Evolutionary conservation across 2,329 filamentous ascomycete genomes (phyloP), one percentile per base, ranked within the genome.

Genomic region (Trichoderma pleuroti): DNA sequence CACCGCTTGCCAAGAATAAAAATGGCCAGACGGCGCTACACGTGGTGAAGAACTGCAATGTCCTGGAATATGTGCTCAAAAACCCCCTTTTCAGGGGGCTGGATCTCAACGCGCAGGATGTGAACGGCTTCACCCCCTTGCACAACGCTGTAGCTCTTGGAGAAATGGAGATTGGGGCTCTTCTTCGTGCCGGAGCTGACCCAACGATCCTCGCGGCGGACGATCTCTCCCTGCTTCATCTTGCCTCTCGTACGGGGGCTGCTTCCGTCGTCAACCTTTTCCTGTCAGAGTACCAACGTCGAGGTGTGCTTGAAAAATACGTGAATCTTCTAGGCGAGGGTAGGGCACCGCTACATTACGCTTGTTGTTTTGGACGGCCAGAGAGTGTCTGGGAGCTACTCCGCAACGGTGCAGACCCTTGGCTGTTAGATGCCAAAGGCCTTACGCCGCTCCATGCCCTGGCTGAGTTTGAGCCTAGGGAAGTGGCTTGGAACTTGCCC

Each of bases 351-450:
- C 16, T 62, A 4, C 59, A 62, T 42, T 62, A 62, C 34, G 59
- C 59, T 14, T 62, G 59, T 42, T 36, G 24, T 28, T 62, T 36
- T 42, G 59, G 59, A 42, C 34, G 12, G 34, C 59, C 59, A n/a
- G 59, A 62, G 24, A 62, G 21, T 62, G 59, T 62, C 32, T 62
- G 59, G 59, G 59, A 62, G 21, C 59, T 62, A 12, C 59, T 62
- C 59, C 59, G 59, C 14, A 28, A 42, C 28, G 59, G 59, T 24
- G 59, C 59, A 42, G 34, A 62, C 16, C 59, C 59, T 18, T 62
- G 21, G 59, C 10, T 62, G 24, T 28, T 28, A 14, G 59, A 62
- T 42, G 34, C 11, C 16, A 16, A 39, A 16, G 59, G 46, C 46
- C 46, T 52, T 24, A 52, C 21, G 46, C 3, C 46, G 21, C 46